Percentiles rank a stretch among this genome's conserved stretches.
phyloP scores from a whole-genome alignment of 1,284 basidiomycete genomes.

The Melampsora americana region DNA sequence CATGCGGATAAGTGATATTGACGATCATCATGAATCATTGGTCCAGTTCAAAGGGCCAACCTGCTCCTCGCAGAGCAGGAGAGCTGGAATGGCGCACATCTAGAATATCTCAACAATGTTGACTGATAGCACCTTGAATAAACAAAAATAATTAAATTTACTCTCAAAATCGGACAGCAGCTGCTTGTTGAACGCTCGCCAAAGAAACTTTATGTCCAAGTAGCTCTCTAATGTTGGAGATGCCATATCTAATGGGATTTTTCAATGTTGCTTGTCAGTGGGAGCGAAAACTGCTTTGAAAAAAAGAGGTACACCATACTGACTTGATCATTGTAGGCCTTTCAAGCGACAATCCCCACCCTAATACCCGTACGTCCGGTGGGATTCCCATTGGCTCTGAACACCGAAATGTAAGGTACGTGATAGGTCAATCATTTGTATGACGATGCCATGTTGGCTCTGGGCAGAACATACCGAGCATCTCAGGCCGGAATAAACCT shows the following conservation, averaged over 20 bases:
- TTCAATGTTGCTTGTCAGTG: conserved; percentile 9
- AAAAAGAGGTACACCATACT: conserved; percentile 50
- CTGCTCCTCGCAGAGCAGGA: too few species aligned
- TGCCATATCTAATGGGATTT: conserved; percentile 63
- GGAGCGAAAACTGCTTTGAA: background rate
- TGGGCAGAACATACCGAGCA: conserved; percentile 61
- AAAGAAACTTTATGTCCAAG: conserved; percentile 96
- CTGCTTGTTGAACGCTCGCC: conserved; percentile 79
- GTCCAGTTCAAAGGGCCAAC: too few species aligned
- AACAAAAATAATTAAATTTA: background rate
- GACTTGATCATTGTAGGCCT: conserved; percentile 99
- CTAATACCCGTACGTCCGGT: conserved; percentile 91
- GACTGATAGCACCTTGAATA: background rate
- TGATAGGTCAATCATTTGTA: background rate
- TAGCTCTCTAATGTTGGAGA: conserved; percentile 93
- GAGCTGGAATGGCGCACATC: too few species aligned
- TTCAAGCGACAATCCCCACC: conserved; percentile 94
- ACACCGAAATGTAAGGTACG: background rate
- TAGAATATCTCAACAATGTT: too few species aligned
- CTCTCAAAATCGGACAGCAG: conserved; percentile 73
- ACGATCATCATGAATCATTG: too few species aligned
- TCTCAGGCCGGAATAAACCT: conserved; percentile 99
- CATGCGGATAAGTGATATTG: too few species aligned
- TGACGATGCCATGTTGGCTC: too few species aligned
- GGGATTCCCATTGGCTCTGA: conserved; percentile 94